Conservation (phyloP, 192 early-diverging fungal species). For the Gaertneriomyces sp. region DNA sequence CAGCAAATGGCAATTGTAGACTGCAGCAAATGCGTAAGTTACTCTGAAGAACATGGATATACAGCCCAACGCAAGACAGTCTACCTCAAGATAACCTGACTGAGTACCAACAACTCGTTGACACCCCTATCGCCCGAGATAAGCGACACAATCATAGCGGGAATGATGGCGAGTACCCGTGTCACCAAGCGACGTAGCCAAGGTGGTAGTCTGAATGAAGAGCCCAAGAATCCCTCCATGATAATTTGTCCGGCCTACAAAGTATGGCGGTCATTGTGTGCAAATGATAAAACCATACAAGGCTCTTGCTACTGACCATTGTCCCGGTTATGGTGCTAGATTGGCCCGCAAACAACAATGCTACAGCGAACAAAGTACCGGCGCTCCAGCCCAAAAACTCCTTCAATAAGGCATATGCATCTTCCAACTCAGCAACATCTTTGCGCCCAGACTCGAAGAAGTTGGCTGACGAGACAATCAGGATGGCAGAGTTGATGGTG, state of each 20-base stretch:
- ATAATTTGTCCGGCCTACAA: conserved; percentile 66
- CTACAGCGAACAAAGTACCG: conserved; percentile 70
- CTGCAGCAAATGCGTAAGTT: conserved; percentile 31
- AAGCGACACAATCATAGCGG: conserved; percentile 65
- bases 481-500: conserved; percentile 73
- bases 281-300: too few species aligned
- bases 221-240: conserved; percentile 72
- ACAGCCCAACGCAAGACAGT: conserved; percentile 52
- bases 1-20: conserved; percentile 78
- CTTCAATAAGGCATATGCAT: conserved; percentile 60
- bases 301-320: conserved; percentile 34
- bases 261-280: too few species aligned
- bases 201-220: conserved; percentile 45
- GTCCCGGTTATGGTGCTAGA: conserved; percentile 76
- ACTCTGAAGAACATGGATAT: background rate
- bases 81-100: conserved; percentile 64
- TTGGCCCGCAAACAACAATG: conserved; percentile 73
- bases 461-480: conserved; percentile 73
- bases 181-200: conserved; percentile 72
- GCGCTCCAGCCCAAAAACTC: conserved; percentile 60
- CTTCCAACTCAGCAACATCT: conserved; percentile 60
- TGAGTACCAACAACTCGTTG: conserved; percentile 59
- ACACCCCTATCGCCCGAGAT: conserved; percentile 61
- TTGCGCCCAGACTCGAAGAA: conserved; percentile 55
- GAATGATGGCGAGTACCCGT: conserved; percentile 66